Conservation (phyloP, 352 stramenopile genomes). For the Phytophthora agathidicida region DNA sequence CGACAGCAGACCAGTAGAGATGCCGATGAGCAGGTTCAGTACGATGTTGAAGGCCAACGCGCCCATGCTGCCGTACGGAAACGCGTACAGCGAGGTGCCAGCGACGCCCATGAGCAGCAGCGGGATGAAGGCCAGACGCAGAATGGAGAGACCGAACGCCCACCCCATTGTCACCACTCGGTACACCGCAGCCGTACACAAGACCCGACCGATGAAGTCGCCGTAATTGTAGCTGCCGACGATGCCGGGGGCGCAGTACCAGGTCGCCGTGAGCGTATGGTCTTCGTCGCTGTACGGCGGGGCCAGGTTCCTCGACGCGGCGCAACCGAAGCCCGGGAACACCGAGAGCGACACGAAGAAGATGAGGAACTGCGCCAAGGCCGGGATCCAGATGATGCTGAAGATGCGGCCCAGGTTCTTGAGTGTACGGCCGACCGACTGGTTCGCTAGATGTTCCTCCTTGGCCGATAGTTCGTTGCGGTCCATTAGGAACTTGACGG, state of each 20-base stretch:
- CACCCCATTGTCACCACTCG: constrained; percentile 56
- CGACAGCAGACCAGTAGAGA: constrained; percentile 62
- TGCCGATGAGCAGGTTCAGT: constrained; percentile 56
- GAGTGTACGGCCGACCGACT: constrained; percentile 39
- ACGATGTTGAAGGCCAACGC: constrained; percentile 47
- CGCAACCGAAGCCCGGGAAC: constrained; percentile 60
- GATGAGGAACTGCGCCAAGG: constrained; percentile 52
- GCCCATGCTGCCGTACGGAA: constrained; percentile 33
- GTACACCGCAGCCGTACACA: constrained; percentile 52
- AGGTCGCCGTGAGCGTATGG: constrained; percentile 30
- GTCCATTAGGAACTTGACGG: constrained; percentile 64
- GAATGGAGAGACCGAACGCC: constrained; percentile 41
- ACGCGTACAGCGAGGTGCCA: constrained; percentile 60
- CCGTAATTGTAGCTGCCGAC: constrained; percentile 71
- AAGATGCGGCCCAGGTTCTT: constrained; percentile 53
- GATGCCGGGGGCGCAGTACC: constrained; percentile 63
- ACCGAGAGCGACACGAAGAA: constrained; percentile 68
- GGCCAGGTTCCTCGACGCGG: constrained; percentile 39
- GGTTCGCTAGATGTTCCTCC: constrained; percentile 38
- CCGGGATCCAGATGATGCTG: constrained; percentile 54
- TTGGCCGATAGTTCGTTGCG: constrained; percentile 46
- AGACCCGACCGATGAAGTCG: constrained; percentile 60
- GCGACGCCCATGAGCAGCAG: constrained; percentile 67
- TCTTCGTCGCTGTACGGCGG: constrained; percentile 26
- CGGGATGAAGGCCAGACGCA: constrained; percentile 59